Evolutionary conservation across 2,329 filamentous ascomycete genomes (phyloP).

Genomic region (Clonostachys rosea): DNA sequence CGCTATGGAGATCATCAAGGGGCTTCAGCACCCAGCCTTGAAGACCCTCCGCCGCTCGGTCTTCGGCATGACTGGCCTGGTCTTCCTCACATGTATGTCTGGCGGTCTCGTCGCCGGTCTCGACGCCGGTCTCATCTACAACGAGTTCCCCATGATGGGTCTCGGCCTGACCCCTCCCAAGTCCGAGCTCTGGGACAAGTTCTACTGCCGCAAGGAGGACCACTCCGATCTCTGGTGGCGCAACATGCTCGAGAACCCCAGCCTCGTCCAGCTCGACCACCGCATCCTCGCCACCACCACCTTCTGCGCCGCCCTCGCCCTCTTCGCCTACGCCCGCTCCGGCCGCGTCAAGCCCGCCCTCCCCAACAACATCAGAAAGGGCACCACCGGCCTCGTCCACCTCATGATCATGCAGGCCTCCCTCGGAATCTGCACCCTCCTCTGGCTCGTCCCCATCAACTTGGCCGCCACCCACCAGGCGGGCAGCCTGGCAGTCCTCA

Average conservation of each 20-base stretch:
- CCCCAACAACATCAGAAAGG: slow-evolving; percentile 59
- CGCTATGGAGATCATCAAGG: slow-evolving; percentile 54
- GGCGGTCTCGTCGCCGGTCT: slow-evolving; percentile 91
- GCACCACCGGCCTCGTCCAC: slow-evolving; percentile 75
- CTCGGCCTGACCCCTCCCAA: slow-evolving; percentile 74
- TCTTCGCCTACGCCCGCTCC: slow-evolving; percentile 77
- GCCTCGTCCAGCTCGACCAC: slow-evolving; percentile 92
- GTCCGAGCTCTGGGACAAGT: slow-evolving; percentile 77
- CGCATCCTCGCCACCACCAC: slow-evolving; percentile 87
- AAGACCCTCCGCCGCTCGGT: slow-evolving; percentile 70
- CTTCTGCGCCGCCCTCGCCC: slow-evolving; percentile 71
- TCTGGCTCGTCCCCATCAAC: slow-evolving; percentile 88
- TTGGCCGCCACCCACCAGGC: slow-evolving; percentile 92
- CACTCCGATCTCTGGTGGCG: slow-evolving; percentile 88
- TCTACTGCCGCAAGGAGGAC: slow-evolving; percentile 78
- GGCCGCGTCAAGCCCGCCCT: slow-evolving; percentile 53
- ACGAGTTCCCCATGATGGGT: slow-evolving; percentile 97
- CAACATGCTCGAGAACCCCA: slow-evolving; percentile 96
- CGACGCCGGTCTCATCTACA: slow-evolving; percentile 96
- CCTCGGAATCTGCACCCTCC: slow-evolving; percentile 83
- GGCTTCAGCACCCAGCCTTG: slow-evolving; percentile 64
- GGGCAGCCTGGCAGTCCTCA: slow-evolving; percentile 79
- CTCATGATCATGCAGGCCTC: slow-evolving; percentile 77
- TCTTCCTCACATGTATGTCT: slow-evolving; percentile 90
- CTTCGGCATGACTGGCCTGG: slow-evolving; percentile 64